phyloP scores from a whole-genome alignment of 1,284 basidiomycete species.

The Bondarzewia mesenterica region DNA sequence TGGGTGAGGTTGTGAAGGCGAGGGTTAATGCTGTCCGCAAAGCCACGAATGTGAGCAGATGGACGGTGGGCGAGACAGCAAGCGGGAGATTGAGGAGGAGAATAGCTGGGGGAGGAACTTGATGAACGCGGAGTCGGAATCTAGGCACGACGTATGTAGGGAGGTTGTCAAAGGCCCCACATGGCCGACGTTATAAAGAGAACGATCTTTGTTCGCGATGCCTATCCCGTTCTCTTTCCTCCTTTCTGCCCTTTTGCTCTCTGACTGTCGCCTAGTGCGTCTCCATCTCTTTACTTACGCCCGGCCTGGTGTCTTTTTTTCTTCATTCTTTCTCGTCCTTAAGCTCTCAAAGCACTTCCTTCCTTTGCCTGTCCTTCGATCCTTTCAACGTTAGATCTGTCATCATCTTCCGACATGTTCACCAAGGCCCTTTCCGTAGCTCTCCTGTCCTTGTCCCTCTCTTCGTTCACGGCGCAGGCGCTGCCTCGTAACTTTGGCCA shows the following conservation, averaged over 20 bases:
- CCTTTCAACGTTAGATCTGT: conserved; percentile 14
- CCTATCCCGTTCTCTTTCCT: background rate
- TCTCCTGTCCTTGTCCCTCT: conserved; percentile 21
- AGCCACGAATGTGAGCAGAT: no score
- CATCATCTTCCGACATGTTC: conserved; percentile 20
- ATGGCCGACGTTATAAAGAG: background rate
- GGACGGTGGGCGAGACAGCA: no score
- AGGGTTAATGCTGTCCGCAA: no score
- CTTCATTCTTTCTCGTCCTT: conserved; percentile 13
- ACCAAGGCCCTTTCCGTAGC: conserved; percentile 21
- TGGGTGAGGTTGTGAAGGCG: no score
- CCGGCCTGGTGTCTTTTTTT: conserved; percentile 28
- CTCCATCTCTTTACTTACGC: conserved; percentile 12
- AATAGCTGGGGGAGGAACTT: no score
- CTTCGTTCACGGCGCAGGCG: conserved; percentile 11
- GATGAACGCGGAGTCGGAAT: no score
- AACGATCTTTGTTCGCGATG: background rate
- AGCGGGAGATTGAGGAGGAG: background rate
- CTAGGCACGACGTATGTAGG: background rate
- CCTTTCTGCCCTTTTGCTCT: conserved; percentile 15
- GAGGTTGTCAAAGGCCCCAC: background rate
- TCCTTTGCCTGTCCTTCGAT: conserved; percentile 14
- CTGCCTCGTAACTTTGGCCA: background rate
- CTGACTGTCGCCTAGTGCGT: conserved; percentile 23
- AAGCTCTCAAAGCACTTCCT: conserved; percentile 19